These are phyloP conservation scores for Vitis vinifera DNA, from an alignment of 164 flowering plant genomes.

Conservation along the genomic window ASM3070453v1 NC_081806.1:6878001-6878500, in stretches of 20 bases:
- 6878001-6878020: background rate
- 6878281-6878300: too few relatives aligned
- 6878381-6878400: too few relatives aligned
- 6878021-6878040: constrained; percentile 12
- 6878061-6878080: constrained; percentile 9
- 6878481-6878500: too few relatives aligned
- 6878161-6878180: constrained; percentile 4
- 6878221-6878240: background rate
- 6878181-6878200: background rate
- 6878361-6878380: too few relatives aligned
- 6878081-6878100: constrained; percentile 11
- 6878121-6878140: background rate
- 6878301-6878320: too few relatives aligned
- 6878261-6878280: too few relatives aligned
- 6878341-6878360: too few relatives aligned
- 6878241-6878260: background rate
- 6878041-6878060: constrained; percentile 15
- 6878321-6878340: too few relatives aligned
- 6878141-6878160: constrained; percentile 11
- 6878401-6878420: too few relatives aligned
- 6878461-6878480: too few relatives aligned
- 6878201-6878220: background rate
- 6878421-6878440: too few relatives aligned
- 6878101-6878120: constrained; percentile 5
- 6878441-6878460: too few relatives aligned